phyloP scores from a whole-genome alignment of 2,329 filamentous ascomycete species.

The Aureobasidium uvarum region DNA sequence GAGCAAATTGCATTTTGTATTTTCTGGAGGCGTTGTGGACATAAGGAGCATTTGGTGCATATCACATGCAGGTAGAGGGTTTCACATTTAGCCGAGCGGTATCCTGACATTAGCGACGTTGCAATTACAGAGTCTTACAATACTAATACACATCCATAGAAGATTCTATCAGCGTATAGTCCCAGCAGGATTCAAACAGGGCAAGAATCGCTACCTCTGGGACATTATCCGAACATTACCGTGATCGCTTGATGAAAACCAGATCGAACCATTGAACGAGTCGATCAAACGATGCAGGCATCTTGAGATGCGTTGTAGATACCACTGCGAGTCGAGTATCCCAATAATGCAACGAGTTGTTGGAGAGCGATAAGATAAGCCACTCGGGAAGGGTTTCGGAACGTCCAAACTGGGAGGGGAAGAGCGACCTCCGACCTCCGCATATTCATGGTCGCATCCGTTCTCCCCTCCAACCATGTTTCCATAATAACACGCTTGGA shows the following conservation, averaged over 20 bases:
- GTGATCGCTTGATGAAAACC: neutral
- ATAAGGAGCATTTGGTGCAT: constrained; percentile 13
- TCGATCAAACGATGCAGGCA: neutral
- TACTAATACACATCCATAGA: neutral
- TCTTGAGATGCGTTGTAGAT: neutral
- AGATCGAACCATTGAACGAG: neutral
- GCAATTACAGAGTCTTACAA: neutral
- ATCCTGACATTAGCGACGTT: neutral
- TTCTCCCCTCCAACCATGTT: constrained; percentile 2
- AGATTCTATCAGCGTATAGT: neutral
- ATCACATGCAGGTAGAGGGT: constrained; percentile 12
- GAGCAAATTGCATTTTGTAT: neutral
- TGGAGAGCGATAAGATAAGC: constrained; percentile 20
- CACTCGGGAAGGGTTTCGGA: constrained; percentile 6
- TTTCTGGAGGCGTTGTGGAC: constrained; percentile 5
- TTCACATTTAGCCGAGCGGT: constrained; percentile 2
- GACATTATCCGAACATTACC: neutral
- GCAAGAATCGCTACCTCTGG: neutral
- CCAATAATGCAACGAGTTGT: neutral
- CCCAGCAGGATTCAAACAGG: neutral
- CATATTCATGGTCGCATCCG: neutral
- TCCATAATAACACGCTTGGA: constrained; percentile 9
- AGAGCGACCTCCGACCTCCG: neutral
- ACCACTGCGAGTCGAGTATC: neutral
- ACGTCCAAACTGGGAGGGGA: neutral